Conservation (phyloP, 176 grass and related monocot species). For the Olyra latifolia region DNA sequence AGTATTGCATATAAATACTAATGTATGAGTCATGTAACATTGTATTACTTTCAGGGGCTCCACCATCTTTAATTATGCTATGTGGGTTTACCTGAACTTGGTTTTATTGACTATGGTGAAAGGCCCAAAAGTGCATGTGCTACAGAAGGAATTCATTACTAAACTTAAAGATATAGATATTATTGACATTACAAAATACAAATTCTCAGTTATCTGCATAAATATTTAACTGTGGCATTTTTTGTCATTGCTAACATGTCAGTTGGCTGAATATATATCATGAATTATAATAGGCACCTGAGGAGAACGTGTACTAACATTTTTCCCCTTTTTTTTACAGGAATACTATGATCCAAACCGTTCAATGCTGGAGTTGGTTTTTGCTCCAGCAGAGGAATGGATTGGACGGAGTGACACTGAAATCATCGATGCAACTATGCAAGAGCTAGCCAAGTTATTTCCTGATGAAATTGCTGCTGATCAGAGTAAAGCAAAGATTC, state of each 20-base stretch:
- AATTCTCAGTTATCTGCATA: background rate
- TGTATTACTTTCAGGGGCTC: background rate
- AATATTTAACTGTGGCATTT: background rate
- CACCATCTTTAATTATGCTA: background rate
- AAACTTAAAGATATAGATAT: background rate
- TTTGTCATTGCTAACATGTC: conserved; percentile 19
- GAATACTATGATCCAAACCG: conserved; percentile 95
- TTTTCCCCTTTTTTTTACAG: conserved; percentile 42
- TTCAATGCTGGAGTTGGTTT: conserved; percentile 96
- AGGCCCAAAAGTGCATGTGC: background rate
- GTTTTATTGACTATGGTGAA: background rate
- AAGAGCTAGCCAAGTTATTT: conserved; percentile 92
- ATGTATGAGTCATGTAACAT: background rate
- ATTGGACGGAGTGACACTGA: conserved; percentile 73
- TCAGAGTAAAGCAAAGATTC: conserved; percentile 90
- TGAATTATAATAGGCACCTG: background rate
- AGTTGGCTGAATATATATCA: background rate
- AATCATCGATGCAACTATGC: conserved; percentile 91
- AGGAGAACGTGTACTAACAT: background rate
- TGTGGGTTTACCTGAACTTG: background rate
- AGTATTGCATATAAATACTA: conserved; percentile 13
- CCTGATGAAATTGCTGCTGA: conserved; percentile 92
- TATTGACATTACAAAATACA: background rate
- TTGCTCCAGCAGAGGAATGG: conserved; percentile 96
- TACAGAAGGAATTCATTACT: conserved; percentile 5